phyloP scores from a whole-genome alignment of 2,329 filamentous ascomycete species.

The Pestalotiopsis sp. region DNA sequence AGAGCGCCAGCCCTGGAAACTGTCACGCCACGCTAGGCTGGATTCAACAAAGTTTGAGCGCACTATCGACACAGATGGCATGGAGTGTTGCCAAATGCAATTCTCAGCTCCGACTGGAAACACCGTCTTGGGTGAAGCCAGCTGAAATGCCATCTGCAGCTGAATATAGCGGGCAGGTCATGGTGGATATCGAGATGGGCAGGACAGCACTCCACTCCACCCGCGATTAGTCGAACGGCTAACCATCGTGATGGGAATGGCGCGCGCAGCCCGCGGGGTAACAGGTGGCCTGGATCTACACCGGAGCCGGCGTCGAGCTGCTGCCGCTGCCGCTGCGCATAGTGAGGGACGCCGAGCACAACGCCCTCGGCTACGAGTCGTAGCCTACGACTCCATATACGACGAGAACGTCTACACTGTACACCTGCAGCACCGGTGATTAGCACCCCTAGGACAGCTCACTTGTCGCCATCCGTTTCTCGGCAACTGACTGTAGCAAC shows the following conservation, averaged over 20 bases:
- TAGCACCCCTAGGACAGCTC: no score
- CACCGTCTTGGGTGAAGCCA: background rate
- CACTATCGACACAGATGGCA: background rate
- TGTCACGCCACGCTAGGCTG: background rate
- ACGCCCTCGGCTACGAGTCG: background rate
- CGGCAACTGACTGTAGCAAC: no score
- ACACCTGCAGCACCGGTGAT: no score
- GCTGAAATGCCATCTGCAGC: background rate
- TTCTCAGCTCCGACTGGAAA: background rate
- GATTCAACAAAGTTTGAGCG: background rate
- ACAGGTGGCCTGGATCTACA: background rate
- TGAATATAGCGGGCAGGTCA: background rate
- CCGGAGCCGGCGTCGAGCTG: background rate
- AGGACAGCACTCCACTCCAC: background rate
- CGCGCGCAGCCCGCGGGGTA: no score
- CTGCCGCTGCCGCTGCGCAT: background rate
- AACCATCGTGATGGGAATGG: background rate
- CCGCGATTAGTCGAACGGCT: background rate
- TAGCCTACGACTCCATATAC: no score
- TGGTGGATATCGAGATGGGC: background rate
- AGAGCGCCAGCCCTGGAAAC: background rate
- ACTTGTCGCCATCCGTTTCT: no score
- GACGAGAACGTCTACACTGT: no score
- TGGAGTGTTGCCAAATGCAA: background rate
- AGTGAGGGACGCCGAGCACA: background rate